Evolutionary conservation across 2,329 filamentous ascomycete species (phyloP), one percentile per base, ranked within the genome.

Genomic region (Colletotrichum coccodes): DNA sequence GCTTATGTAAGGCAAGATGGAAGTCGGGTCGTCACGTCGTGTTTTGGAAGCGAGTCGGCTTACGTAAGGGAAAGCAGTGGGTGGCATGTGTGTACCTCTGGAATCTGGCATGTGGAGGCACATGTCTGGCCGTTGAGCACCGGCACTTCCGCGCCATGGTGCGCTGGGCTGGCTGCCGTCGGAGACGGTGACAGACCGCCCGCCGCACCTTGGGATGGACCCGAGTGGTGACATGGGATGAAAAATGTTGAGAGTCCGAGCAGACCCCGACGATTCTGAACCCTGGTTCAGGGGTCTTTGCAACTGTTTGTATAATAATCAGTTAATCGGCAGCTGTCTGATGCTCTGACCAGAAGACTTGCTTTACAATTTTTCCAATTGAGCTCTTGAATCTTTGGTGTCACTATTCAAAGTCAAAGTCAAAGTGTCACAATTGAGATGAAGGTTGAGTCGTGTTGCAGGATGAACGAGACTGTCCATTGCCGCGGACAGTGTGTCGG

Each of bases 91-190:
- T 3, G 28, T 11, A 36, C 40, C 56, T 59, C 8, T 59, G 8
- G n/a, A 23, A 12, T 12, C 3, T 23, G 16, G 56, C 56, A 34
- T 30, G 21, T 8, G 9, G 40, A 47, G 30, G 30, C 30, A 59
- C 56, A 47, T 59, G 56, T 36, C 36, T 47, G 40, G 56, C 40
- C 56, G 56, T 59, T 59, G 40, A 36, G 56, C 40, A 58, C 56
- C 50, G 32, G 50, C 50, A 54, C 50, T 54, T 54, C 50, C 32
- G 32, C 21, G 32, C 30, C 8, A 14, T 47, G n/a, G 21, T 36
- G 30, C 18, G n/a, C 6, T 28, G 47, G n/a, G 16, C 30, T 21
- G 18, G 47, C 26, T n/a, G 26, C n/a, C n/a, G 18, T 46, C 56
- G 30, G 42, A 23, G 21, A 47, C 30, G 40, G 56, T 59, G 56